Evolutionary conservation across 345 rosid genomes (phyloP).

Genomic region (Camelina hispida): DNA sequence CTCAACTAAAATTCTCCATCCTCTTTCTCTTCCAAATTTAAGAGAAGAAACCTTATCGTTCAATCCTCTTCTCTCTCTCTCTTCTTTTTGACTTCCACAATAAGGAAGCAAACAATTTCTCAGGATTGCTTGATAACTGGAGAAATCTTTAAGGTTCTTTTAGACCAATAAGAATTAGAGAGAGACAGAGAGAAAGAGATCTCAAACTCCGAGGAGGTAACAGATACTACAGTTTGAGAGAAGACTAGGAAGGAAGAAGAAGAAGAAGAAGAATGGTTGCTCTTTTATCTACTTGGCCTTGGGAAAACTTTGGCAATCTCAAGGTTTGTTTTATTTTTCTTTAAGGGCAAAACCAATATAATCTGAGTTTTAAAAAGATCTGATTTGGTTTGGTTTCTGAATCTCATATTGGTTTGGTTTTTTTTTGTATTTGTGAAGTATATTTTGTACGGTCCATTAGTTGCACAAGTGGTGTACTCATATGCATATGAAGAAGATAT

Average conservation of each 20-base stretch:
- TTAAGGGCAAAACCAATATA: not conserved
- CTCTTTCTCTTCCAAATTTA: not conserved
- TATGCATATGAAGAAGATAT: slow-evolving; percentile 48
- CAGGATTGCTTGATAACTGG: slow-evolving; percentile 24
- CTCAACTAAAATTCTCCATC: slow-evolving; percentile 14
- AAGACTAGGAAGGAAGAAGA: slow-evolving; percentile 7
- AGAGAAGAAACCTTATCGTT: slow-evolving; percentile 19
- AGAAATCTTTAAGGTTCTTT: slow-evolving; percentile 24
- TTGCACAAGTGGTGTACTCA: slow-evolving; percentile 61
- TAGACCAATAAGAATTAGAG: slow-evolving; percentile 23
- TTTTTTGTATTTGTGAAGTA: slow-evolving; percentile 55
- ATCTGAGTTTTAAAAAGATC: not conserved
- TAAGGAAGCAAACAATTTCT: slow-evolving; percentile 22
- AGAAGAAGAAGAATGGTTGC: slow-evolving; percentile 55
- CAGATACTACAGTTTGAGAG: slow-evolving; percentile 3
- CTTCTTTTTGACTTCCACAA: slow-evolving; percentile 23
- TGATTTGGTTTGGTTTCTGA: slow-evolving; percentile 12
- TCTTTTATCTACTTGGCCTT: slow-evolving; percentile 82
- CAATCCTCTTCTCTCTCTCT: slow-evolving; percentile 1
- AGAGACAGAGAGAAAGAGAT: slow-evolving; percentile 19
- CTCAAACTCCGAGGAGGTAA: slow-evolving; percentile 11
- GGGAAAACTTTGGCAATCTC: slow-evolving; percentile 76
- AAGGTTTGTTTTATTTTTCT: slow-evolving; percentile 56
- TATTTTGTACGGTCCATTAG: slow-evolving; percentile 74
- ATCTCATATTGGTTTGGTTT: slow-evolving; percentile 17